Conservation (phyloP, 257 asterid species). For the Mitragyna speciosa region DNA sequence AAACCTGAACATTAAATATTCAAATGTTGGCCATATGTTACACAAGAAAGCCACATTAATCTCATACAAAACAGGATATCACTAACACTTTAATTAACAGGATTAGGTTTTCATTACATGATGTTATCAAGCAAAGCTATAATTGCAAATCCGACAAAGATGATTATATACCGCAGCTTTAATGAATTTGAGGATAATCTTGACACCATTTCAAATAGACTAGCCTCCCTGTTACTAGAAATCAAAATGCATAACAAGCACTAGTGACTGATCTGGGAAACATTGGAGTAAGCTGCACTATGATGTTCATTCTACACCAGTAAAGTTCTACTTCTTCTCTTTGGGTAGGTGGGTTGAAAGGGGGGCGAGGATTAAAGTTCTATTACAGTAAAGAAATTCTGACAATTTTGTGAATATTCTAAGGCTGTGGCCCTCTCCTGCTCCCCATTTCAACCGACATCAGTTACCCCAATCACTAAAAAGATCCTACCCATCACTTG, state of each 20-base stretch:
- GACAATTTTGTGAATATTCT: background rate
- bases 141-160: background rate
- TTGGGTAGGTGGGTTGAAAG: no score
- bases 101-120: background rate
- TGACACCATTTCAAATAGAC: background rate
- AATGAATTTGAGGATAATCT: background rate
- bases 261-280: background rate
- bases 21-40: background rate
- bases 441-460: background rate
- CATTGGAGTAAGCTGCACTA: background rate
- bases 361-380: background rate
- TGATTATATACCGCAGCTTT: background rate
- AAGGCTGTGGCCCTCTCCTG: background rate
- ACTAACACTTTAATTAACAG: background rate
- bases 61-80: background rate
- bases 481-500: background rate
- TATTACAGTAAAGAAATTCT: background rate
- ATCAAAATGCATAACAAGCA: background rate
- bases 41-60: background rate
- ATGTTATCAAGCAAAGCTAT: background rate
- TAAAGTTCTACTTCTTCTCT: no score
- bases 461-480: slow-evolving; percentile 1
- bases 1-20: slow-evolving; percentile 53
- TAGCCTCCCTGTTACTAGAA: background rate
- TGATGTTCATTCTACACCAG: background rate